These are phyloP conservation scores for Vanilla planifolia DNA, from an alignment of 106 monocot genomes.

Conservation along the genomic window DNA sequence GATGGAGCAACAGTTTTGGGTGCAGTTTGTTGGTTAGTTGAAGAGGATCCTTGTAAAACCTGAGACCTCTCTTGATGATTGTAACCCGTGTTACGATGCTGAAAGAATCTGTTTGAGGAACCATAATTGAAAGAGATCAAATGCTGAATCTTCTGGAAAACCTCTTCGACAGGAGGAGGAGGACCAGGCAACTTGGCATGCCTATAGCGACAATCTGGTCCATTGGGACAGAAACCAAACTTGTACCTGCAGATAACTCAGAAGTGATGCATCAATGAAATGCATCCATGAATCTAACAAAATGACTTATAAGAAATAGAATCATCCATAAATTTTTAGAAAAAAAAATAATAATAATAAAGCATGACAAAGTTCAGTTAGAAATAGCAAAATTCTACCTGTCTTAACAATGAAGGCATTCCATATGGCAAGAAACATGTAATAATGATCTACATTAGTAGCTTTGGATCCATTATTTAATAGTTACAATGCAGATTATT, in stretches of 20 bases:
- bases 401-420: no score
- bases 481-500: no score
- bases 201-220: constrained; percentile 87
- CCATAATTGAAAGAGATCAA: constrained; percentile 68
- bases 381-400: no score
- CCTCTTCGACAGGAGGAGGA: constrained; percentile 90
- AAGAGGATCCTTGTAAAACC: constrained; percentile 26
- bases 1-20: constrained; percentile 22
- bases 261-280: constrained; percentile 1
- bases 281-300: no score
- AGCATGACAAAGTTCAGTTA: no score
- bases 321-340: no score
- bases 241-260: constrained; percentile 75
- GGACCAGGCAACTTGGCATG: constrained; percentile 93
- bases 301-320: no score
- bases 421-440: no score
- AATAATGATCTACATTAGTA: no score
- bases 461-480: no score
- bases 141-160: constrained; percentile 94
- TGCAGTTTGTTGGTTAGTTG: constrained; percentile 26
- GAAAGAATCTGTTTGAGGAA: constrained; percentile 61
- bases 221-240: constrained; percentile 98
- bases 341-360: no score
- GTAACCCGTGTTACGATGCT: constrained; percentile 49
- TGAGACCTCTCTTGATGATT: constrained; percentile 70